A percentile compares a stretch with the other conserved stretches of the same genome.
Conservation (phyloP, 176 grass and related monocot species). For the Lolium rigidum region DNA sequence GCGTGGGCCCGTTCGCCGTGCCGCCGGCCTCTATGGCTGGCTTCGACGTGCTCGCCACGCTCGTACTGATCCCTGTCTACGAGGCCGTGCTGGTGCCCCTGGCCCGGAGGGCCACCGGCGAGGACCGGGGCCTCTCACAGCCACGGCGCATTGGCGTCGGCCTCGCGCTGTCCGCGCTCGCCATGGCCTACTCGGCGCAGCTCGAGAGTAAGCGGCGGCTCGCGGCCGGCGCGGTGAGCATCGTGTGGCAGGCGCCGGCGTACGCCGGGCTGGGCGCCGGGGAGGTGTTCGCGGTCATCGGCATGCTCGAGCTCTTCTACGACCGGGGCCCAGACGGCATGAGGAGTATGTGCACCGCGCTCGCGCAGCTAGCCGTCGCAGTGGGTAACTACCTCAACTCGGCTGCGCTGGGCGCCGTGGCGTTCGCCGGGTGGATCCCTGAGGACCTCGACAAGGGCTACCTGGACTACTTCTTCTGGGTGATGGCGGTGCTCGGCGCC, state of each 20-base stretch:
- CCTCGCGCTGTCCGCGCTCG: constrained; percentile 34
- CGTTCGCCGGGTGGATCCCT: constrained; percentile 59
- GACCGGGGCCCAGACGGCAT: constrained; percentile 22
- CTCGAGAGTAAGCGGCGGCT: constrained; percentile 35
- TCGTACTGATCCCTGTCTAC: constrained; percentile 45
- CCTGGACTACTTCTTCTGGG: constrained; percentile 75
- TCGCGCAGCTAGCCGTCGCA: constrained; percentile 50
- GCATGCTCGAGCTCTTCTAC: constrained; percentile 28
- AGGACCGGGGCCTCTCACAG: constrained; percentile 45
- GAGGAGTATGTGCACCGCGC: constrained; percentile 29
- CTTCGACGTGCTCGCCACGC: constrained; percentile 28
- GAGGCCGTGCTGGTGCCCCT: constrained; percentile 38
- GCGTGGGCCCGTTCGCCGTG: background rate
- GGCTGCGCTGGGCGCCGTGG: constrained; percentile 38
- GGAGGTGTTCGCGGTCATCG: constrained; percentile 24
- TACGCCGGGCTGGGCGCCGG: constrained; percentile 29
- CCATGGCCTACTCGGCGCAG: constrained; percentile 35
- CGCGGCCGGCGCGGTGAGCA: constrained; percentile 12
- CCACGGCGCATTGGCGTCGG: constrained; percentile 53
- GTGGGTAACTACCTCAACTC: constrained; percentile 73
- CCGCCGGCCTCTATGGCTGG: constrained; percentile 47
- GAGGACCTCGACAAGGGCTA: constrained; percentile 65
- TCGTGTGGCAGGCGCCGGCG: constrained; percentile 45
- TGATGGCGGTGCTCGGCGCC: constrained; percentile 45
- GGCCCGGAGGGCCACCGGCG: constrained; percentile 35